Conservation (phyloP, 371 early-diverging fungal genomes). For the Syncephalis fuscata region DNA sequence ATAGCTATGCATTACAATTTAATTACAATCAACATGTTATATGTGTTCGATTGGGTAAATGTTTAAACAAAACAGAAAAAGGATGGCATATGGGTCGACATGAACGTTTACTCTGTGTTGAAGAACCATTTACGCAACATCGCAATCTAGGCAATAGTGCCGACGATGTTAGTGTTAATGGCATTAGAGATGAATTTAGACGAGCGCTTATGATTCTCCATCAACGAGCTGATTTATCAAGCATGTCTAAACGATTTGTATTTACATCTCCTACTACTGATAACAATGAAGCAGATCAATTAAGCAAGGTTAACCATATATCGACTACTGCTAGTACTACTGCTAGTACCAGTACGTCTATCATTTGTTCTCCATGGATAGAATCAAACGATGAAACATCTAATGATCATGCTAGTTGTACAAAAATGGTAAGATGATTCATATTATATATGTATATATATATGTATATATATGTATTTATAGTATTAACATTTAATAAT, state of each 20-base stretch:
- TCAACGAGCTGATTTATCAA: constrained; percentile 13
- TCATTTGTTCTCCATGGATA: too few species aligned
- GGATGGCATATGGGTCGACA: constrained; percentile 53
- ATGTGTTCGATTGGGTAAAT: constrained; percentile 54
- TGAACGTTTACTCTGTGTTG: constrained; percentile 60
- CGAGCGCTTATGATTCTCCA: constrained; percentile 45
- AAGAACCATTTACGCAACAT: constrained; percentile 71
- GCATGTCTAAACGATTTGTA: not conserved
- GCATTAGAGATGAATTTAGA: constrained; percentile 56
- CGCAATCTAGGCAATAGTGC: constrained; percentile 84
- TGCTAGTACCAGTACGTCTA: too few species aligned
- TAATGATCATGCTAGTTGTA: too few species aligned
- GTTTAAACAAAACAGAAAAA: constrained; percentile 58
- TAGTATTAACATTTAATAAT: too few species aligned
- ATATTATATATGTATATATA: too few species aligned
- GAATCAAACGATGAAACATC: too few species aligned
- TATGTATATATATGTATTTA: too few species aligned
- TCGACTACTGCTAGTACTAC: too few species aligned
- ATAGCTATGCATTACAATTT: constrained; percentile 50
- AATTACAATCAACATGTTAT: constrained; percentile 63
- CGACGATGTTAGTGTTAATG: constrained; percentile 53
- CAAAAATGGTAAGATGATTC: too few species aligned
- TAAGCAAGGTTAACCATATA: too few species aligned
- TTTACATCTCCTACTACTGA: not conserved
- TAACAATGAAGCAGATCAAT: too few species aligned